A percentile compares a stretch with the other conserved stretches of the same genome.
phyloP scores from a whole-genome alignment of 768 basidiomycete genomes.

The Nevesoporus exiguus region DNA sequence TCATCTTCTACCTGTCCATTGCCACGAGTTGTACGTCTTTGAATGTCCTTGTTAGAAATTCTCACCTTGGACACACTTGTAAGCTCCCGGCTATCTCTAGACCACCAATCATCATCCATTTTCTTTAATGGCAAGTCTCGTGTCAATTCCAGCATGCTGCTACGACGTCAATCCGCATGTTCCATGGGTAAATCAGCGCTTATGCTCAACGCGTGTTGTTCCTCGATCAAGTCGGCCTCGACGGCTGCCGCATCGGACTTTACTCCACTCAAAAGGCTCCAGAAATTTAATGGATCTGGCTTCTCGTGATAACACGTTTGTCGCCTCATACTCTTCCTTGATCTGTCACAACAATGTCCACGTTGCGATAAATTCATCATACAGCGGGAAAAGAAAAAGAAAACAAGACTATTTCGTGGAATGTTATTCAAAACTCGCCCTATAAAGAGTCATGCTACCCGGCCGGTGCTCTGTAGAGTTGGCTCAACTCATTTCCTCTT shows the following conservation, averaged over 20 bases:
- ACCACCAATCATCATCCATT: conserved; percentile 12
- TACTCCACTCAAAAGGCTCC: conserved; percentile 70
- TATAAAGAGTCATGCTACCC: conserved; percentile 50
- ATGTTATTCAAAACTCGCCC: conserved; percentile 38
- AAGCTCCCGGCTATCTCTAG: conserved; percentile 28
- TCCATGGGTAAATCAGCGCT: conserved; percentile 46
- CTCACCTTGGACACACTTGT: conserved; percentile 22
- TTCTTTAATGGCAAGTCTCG: conserved; percentile 25
- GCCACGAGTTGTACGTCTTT: conserved; percentile 32
- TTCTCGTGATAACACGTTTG: conserved; percentile 71
- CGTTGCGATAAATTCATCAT: conserved; percentile 69
- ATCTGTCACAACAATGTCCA: conserved; percentile 65
- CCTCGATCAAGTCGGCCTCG: conserved; percentile 64
- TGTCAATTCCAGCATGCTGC: conserved; percentile 29
- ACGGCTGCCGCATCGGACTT: conserved; percentile 51
- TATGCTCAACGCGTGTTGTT: conserved; percentile 58
- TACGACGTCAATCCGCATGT: conserved; percentile 34
- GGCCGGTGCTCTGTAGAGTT: conserved; percentile 20
- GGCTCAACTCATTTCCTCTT: conserved; percentile 30
- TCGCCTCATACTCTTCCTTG: conserved; percentile 62
- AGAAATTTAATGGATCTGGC: conserved; percentile 55
- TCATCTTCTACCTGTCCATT: conserved; percentile 27
- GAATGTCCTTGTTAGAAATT: conserved; percentile 25
- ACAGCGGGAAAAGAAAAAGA: conserved; percentile 38
- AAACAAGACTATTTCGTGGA: conserved; percentile 45